Percentiles rank a stretch among this genome's conserved stretches.
Conservation (phyloP, 2,329 filamentous ascomycete species). For the Colletotrichum sp. region DNA sequence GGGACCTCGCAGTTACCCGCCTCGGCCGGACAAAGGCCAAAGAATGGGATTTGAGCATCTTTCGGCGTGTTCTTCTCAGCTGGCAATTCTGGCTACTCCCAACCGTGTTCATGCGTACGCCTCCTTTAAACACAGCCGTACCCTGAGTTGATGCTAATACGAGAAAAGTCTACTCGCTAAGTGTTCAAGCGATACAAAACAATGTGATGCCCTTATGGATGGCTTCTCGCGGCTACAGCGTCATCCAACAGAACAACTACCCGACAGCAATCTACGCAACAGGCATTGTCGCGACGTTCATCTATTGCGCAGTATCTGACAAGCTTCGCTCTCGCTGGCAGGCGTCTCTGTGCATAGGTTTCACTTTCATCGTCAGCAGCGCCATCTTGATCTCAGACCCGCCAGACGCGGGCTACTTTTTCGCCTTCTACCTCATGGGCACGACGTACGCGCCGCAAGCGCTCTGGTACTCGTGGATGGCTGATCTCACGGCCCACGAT, state of each 20-base stretch:
- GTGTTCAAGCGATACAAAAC: slow-evolving; percentile 45
- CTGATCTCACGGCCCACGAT: slow-evolving; percentile 43
- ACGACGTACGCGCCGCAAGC: slow-evolving; percentile 50
- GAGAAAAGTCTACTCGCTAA: slow-evolving; percentile 42
- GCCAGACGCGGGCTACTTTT: slow-evolving; percentile 41
- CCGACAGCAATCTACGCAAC: slow-evolving; percentile 45
- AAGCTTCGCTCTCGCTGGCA: slow-evolving; percentile 47
- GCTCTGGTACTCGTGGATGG: slow-evolving; percentile 53
- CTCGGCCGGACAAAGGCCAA: slow-evolving; percentile 32
- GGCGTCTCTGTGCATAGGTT: slow-evolving; percentile 44
- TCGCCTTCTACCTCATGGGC: slow-evolving; percentile 48
- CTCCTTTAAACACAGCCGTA: not conserved
- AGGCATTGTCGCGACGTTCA: slow-evolving; percentile 44
- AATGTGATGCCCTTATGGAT: slow-evolving; percentile 52
- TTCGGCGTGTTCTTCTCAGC: slow-evolving; percentile 30
- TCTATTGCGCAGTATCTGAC: slow-evolving; percentile 45
- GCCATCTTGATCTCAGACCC: slow-evolving; percentile 40
- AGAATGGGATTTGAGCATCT: not conserved
- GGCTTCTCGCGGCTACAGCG: slow-evolving; percentile 45
- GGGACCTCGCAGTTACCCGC: slow-evolving; percentile 39
- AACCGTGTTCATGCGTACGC: slow-evolving; percentile 47
- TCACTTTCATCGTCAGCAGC: slow-evolving; percentile 45
- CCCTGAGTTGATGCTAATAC: not conserved
- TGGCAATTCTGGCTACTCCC: slow-evolving; percentile 52
- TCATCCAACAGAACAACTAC: slow-evolving; percentile 49